phyloP scores from a whole-genome alignment of 2,329 filamentous ascomycete species.

The Talaromyces marneffei region DNA sequence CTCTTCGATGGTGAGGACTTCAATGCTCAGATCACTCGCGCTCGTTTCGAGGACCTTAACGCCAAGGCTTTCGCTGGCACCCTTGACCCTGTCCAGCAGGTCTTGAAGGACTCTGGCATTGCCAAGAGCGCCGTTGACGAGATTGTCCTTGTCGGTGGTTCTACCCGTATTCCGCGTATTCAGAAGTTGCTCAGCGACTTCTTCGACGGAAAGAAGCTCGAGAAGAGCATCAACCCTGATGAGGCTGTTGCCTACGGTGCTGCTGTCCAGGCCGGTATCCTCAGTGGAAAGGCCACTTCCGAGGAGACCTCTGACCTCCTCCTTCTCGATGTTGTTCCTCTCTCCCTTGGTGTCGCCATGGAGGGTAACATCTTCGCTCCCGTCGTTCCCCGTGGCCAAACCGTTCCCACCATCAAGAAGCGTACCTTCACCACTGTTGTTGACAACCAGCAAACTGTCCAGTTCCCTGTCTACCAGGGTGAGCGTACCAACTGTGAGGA shows the following conservation, averaged over 20 bases:
- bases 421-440: conserved; percentile 73
- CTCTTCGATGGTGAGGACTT: conserved; percentile 98
- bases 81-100: conserved; percentile 90
- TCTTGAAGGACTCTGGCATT: conserved; percentile 83
- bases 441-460: conserved; percentile 68
- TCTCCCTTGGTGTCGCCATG: conserved; percentile 98
- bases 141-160: conserved; percentile 98
- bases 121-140: conserved; percentile 93
- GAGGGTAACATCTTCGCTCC: conserved; percentile 98
- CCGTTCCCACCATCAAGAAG: conserved; percentile 78
- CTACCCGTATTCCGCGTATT: conserved; percentile 96
- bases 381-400: conserved; percentile 74
- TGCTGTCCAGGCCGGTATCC: conserved; percentile 96
- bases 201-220: conserved; percentile 99
- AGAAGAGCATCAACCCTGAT: conserved; percentile 99
- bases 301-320: conserved; percentile 92
- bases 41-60: conserved; percentile 98
- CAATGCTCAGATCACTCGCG: conserved; percentile 94
- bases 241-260: conserved; percentile 99
- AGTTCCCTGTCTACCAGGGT: conserved; percentile 92
- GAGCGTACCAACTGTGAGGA: conserved; percentile 97
- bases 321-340: conserved; percentile 90
- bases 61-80: conserved; percentile 91
- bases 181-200: conserved; percentile 99
- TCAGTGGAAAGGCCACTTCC: conserved; percentile 94